phyloP scores from a whole-genome alignment of 2,329 filamentous ascomycete genomes.

The Verticillium klebahnii region DNA sequence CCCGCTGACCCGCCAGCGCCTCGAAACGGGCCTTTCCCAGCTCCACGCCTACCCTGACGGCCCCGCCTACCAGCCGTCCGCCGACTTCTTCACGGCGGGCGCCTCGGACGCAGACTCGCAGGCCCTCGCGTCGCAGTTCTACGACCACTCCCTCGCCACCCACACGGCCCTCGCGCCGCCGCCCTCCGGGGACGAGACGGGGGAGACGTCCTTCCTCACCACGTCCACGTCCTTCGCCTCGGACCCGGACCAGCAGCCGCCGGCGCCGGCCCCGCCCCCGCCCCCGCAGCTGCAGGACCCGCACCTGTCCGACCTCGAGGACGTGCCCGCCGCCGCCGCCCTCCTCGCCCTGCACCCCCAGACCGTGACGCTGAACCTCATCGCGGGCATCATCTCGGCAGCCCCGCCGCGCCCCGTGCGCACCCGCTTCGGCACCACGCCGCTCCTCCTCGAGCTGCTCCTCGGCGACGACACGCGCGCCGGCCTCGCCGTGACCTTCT shows the following conservation, averaged over 20 bases:
- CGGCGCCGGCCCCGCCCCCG: slow-evolving; percentile 13
- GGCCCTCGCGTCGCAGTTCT: slow-evolving; percentile 57
- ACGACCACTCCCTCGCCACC: slow-evolving; percentile 70
- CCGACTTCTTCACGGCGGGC: slow-evolving; percentile 41
- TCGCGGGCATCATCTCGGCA: slow-evolving; percentile 75
- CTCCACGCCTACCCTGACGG: slow-evolving; percentile 29
- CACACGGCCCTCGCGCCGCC: slow-evolving; percentile 59
- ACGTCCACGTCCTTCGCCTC: slow-evolving; percentile 30
- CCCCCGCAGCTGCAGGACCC: slow-evolving; percentile 25
- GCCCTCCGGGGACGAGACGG: slow-evolving; percentile 1
- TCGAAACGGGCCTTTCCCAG: slow-evolving; percentile 51
- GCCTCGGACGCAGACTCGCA: slow-evolving; percentile 20
- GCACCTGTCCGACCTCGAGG: slow-evolving; percentile 58
- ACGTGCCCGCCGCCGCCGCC: slow-evolving; percentile 64
- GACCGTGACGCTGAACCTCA: slow-evolving; percentile 75
- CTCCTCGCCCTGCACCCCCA: slow-evolving; percentile 67
- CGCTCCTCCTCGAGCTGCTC: slow-evolving; percentile 69
- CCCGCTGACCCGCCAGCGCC: slow-evolving; percentile 37
- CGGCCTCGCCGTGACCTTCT: slow-evolving; percentile 80
- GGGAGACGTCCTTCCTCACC: slow-evolving; percentile 25
- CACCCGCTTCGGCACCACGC: slow-evolving; percentile 57
- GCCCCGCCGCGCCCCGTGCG: slow-evolving; percentile 62
- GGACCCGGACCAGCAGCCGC: slow-evolving; percentile 19
- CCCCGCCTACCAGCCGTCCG: slow-evolving; percentile 19
- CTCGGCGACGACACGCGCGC: slow-evolving; percentile 82